Evolutionary conservation across 2,329 filamentous ascomycete species (phyloP), one percentile per base, ranked within the genome.

Genomic region (Diaporthe batatas): DNA sequence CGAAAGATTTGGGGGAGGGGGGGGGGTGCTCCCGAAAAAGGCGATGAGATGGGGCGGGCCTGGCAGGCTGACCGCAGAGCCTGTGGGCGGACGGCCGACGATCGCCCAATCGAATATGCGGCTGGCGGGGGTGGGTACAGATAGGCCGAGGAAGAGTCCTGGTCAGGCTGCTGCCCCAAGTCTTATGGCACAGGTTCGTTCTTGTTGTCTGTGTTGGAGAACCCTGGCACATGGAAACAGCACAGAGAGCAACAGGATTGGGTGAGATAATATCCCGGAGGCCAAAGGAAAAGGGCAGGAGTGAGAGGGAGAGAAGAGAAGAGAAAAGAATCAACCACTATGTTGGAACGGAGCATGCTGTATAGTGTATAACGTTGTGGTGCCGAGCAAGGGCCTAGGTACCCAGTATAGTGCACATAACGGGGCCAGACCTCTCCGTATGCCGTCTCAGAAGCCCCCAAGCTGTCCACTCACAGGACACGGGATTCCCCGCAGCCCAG

Each of bases 381-480:
- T n/a, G 47, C 62, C 62, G 25, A 16, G 25, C 29, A 62, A 32
- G 23, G 29, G 5, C 29, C 29, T 29, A 29, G 5, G 2, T 29
- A 29, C 5, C 2, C 29, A 5, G 12, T 62, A 12, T 21, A 39
- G 39, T 67, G 62, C 62, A 29, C 14, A 1, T 25, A 67, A 21
- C 18, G 62, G 32, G 62, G 32, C 32, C 14, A 67, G n/a, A 34
- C 21, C 8, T 23, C 12, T 25, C 47, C 47, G 62, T 53, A 34
- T 67, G 44, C 62, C 62, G 62, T 67, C 62, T 67, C 62, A 67
- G 62, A 53, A 67, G n/a, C 39, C 32, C 21, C 47, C 21, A 32
- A 44, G 32, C 62, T 53, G 62, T 53, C 62, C 62, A 67, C 62
- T 67, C 62, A 67, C 51, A 39, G 47, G 25, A 32, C 62, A 67